Conservation (phyloP, 225 moss, liverwort and hornwort species). For the Takakia lepidozioides region DNA sequence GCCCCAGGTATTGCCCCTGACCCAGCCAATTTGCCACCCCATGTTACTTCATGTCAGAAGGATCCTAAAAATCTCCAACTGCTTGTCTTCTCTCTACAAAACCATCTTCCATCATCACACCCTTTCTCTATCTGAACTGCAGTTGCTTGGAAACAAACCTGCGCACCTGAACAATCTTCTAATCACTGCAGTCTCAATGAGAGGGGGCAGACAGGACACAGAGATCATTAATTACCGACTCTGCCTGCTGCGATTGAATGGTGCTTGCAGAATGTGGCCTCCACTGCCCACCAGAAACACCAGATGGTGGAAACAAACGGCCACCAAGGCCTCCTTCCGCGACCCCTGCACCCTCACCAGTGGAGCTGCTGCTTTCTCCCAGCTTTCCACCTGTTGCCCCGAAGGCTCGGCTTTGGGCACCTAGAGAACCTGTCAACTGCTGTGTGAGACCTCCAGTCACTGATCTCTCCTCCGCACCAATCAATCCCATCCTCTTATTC, state of each 20-base stretch:
- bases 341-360: slow-evolving; percentile 27
- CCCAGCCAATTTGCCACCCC: no score
- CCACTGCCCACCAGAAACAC: slow-evolving; percentile 79
- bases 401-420: slow-evolving; percentile 52
- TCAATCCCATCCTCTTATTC: slow-evolving; percentile 62
- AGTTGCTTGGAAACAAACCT: no score
- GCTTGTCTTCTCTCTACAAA: no score
- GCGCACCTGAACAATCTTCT: no score
- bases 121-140: no score
- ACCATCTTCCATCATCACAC: no score
- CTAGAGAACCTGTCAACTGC: slow-evolving; percentile 69
- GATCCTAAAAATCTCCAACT: no score
- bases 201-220: no score
- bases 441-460: slow-evolving; percentile 65
- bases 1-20: slow-evolving; percentile 66
- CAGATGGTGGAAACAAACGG: slow-evolving; percentile 72
- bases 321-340: slow-evolving; percentile 15
- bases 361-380: slow-evolving; percentile 49
- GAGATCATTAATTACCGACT: slow-evolving; percentile 65
- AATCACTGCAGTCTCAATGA: no score
- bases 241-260: slow-evolving; percentile 33
- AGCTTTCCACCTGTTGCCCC: slow-evolving; percentile 58
- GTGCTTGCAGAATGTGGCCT: slow-evolving; percentile 82
- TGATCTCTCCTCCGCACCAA: slow-evolving; percentile 63
- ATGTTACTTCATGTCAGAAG: no score